These are phyloP conservation scores for Daldinia childiae DNA, from an alignment of 495 filamentous ascomycete genomes.

Conservation along the genomic window DNA sequence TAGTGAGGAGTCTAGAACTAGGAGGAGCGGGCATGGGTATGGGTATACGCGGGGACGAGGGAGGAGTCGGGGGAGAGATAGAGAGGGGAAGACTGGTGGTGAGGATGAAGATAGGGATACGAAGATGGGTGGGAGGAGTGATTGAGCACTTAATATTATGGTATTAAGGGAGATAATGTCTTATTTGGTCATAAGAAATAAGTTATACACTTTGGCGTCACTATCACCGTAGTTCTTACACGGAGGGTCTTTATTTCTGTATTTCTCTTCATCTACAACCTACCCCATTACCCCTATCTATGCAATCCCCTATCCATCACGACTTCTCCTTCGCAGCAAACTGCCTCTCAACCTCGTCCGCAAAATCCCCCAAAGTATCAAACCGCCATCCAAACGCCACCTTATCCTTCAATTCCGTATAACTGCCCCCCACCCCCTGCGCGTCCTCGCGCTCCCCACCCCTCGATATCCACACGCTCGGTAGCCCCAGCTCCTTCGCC, in stretches of 20 bases:
- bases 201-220: neutral
- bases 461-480: slow-evolving; percentile 76
- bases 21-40: slow-evolving; percentile 17
- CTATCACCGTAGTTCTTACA: neutral
- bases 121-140: slow-evolving; percentile 18
- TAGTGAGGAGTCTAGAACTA: slow-evolving; percentile 18
- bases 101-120: slow-evolving; percentile 36
- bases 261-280: neutral
- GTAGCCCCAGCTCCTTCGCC: slow-evolving; percentile 67
- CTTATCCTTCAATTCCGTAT: slow-evolving; percentile 51
- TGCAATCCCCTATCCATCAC: neutral
- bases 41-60: neutral
- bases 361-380: slow-evolving; percentile 74
- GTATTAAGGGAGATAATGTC: slow-evolving; percentile 1
- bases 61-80: slow-evolving; percentile 4
- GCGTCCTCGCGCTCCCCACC: slow-evolving; percentile 55
- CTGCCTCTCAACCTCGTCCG: slow-evolving; percentile 69
- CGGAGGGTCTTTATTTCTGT: neutral
- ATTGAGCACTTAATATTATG: neutral
- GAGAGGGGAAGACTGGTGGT: slow-evolving; percentile 28
- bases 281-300: neutral
- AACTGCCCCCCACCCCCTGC: slow-evolving; percentile 56
- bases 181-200: neutral
- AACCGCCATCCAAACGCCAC: slow-evolving; percentile 61
- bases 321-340: slow-evolving; percentile 45